These are phyloP conservation scores for Kluyveromyces lactis DNA, from an alignment of 805 yeast genomes.

Conservation along the genomic window DNA sequence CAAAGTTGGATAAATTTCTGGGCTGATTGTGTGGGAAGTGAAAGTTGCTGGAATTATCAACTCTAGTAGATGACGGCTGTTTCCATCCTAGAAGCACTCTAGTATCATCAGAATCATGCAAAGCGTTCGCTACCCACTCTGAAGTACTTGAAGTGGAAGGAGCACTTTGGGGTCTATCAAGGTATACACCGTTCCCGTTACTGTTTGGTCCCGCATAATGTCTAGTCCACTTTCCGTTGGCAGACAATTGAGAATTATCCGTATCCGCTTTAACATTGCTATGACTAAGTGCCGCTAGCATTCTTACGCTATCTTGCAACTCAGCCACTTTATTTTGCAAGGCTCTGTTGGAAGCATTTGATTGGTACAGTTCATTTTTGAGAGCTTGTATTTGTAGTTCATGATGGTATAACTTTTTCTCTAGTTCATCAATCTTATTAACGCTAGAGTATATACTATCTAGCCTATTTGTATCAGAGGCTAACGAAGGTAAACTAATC, in stretches of 20 bases:
- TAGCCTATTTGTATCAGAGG: no score
- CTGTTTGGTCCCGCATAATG: no score
- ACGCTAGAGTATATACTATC: background rate
- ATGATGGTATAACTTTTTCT: conserved; percentile 15
- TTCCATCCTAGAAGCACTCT: conserved; percentile 6
- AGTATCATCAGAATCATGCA: conserved; percentile 7
- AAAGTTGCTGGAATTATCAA: background rate
- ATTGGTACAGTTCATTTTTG: conserved; percentile 12
- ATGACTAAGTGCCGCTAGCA: conserved; percentile 1
- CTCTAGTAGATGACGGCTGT: background rate
- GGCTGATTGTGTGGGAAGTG: background rate
- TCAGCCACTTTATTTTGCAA: conserved; percentile 11
- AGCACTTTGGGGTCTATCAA: conserved; percentile 4
- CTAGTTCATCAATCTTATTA: background rate
- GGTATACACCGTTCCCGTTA: background rate
- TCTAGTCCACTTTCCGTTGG: background rate
- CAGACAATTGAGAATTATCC: background rate
- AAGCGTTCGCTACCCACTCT: background rate
- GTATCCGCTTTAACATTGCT: background rate
- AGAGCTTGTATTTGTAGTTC: conserved; percentile 15
- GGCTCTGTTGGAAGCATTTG: conserved; percentile 10
- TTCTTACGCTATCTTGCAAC: conserved; percentile 11
- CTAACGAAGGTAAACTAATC: background rate
- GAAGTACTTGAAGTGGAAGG: conserved; percentile 5
- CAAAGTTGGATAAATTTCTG: conserved; percentile 10